Percentiles rank a stretch among this genome's conserved stretches.
phyloP scores from a whole-genome alignment of 23 red algal genomes.

The Chondrus crispus region DNA sequence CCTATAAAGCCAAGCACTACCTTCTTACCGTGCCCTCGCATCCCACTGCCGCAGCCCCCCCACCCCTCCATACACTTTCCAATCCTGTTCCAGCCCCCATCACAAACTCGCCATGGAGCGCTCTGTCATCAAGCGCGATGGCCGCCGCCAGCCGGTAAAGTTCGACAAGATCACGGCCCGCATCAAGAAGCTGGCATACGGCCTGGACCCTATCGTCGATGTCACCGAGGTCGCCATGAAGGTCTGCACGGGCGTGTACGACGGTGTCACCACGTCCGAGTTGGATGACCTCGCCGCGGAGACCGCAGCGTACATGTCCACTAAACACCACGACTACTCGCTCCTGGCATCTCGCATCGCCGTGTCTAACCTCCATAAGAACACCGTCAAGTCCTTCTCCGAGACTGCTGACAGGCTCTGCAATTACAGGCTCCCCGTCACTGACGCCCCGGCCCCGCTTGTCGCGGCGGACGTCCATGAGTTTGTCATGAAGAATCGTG shows the following conservation, averaged over 20 bases:
- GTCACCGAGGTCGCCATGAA: constrained; percentile 98
- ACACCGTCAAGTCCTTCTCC: constrained; percentile 90
- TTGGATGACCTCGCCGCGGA: constrained; percentile 98
- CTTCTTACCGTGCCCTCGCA: too few relatives aligned
- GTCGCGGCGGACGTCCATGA: constrained; percentile 67
- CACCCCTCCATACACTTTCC: not conserved
- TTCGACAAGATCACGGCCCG: constrained; percentile 99
- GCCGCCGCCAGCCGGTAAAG: constrained; percentile 95
- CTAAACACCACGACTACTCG: constrained; percentile 97
- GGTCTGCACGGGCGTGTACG: constrained; percentile 94
- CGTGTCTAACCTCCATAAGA: constrained; percentile 98
- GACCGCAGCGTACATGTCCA: constrained; percentile 97
- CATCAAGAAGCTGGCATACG: constrained; percentile 97
- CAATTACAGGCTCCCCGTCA: constrained; percentile 67
- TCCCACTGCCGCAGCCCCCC: not conserved
- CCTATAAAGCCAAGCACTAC: too few relatives aligned
- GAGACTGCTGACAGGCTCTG: constrained; percentile 64
- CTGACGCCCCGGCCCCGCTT: constrained; percentile 67
- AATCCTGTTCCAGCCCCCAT: not conserved
- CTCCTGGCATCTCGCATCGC: constrained; percentile 94
- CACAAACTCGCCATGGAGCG: constrained; percentile 71
- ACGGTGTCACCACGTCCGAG: constrained; percentile 95
- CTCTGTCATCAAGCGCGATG: constrained; percentile 91
- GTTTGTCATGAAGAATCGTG: constrained; percentile 78
- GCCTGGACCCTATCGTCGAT: constrained; percentile 93